These are phyloP conservation scores for Populus hybrid DNA, from an alignment of 441 rosid genomes.

Conservation along the genomic window DNA sequence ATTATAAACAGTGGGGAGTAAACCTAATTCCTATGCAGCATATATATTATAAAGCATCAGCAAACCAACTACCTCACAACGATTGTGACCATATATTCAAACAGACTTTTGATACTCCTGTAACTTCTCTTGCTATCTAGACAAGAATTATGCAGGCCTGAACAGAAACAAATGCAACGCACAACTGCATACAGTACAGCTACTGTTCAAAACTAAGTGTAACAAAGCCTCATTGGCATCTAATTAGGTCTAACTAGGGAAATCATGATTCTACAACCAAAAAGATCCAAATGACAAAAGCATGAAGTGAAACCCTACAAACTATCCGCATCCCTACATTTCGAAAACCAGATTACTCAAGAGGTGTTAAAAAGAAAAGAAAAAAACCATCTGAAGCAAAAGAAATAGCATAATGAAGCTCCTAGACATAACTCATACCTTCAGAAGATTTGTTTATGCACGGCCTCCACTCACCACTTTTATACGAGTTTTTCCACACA, in stretches of 20 bases:
- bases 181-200: not conserved
- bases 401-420: not conserved
- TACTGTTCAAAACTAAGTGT: not conserved
- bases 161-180: not conserved
- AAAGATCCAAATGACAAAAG: not conserved
- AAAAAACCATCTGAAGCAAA: not conserved
- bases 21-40: not conserved
- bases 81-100: not conserved
- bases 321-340: not conserved
- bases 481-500: slow-evolving; percentile 86
- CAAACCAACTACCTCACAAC: not conserved
- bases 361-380: not conserved
- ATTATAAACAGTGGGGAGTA: not conserved
- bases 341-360: not conserved
- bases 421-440: slow-evolving; percentile 47
- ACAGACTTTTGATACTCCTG: not conserved
- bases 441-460: slow-evolving; percentile 64
- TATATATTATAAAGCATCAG: not conserved
- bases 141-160: not conserved
- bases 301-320: slow-evolving; percentile 1
- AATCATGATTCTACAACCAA: not conserved
- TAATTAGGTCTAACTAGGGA: not conserved
- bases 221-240: slow-evolving; percentile 7
- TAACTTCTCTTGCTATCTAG: not conserved
- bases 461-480: slow-evolving; percentile 81